These are phyloP conservation scores for Mycosarcoma mackinlayi DNA, from an alignment of 1,284 basidiomycete species.

Conservation along the genomic window DNA sequence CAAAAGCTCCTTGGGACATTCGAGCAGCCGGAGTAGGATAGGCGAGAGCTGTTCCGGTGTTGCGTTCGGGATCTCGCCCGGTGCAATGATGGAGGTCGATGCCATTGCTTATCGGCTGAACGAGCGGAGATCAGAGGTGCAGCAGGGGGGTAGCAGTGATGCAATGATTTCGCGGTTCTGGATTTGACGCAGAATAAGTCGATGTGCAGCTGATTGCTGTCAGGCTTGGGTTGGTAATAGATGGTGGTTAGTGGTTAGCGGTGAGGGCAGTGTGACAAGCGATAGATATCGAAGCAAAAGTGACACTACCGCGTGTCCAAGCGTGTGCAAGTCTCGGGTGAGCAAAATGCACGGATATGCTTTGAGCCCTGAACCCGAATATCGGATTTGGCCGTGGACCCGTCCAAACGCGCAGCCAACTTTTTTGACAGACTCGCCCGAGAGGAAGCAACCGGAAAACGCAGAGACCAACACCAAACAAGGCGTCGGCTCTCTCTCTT, in stretches of 20 bases:
- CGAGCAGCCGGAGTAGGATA: slow-evolving; percentile 52
- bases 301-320: neutral
- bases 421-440: slow-evolving; percentile 6
- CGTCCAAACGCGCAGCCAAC: neutral
- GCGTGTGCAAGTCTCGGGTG: neutral
- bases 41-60: slow-evolving; percentile 48
- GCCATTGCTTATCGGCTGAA: neutral
- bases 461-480: slow-evolving; percentile 7
- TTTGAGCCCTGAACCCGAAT: slow-evolving; percentile 1
- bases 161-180: too few species aligned
- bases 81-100: slow-evolving; percentile 32
- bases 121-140: too few species aligned
- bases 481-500: too few species aligned
- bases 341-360: slow-evolving; percentile 21
- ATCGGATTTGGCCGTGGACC: slow-evolving; percentile 43
- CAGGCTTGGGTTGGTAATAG: too few species aligned
- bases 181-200: neutral
- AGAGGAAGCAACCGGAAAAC: slow-evolving; percentile 7
- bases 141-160: neutral
- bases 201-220: neutral
- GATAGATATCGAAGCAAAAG: neutral
- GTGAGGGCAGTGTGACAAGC: neutral
- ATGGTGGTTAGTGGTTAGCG: neutral
- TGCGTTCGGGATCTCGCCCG: slow-evolving; percentile 49
- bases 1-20: slow-evolving; percentile 38